Evolutionary conservation across 768 basidiomycete genomes (phyloP), one percentile per base, ranked within the genome.

Genomic region (Lactarius deliciosus): DNA sequence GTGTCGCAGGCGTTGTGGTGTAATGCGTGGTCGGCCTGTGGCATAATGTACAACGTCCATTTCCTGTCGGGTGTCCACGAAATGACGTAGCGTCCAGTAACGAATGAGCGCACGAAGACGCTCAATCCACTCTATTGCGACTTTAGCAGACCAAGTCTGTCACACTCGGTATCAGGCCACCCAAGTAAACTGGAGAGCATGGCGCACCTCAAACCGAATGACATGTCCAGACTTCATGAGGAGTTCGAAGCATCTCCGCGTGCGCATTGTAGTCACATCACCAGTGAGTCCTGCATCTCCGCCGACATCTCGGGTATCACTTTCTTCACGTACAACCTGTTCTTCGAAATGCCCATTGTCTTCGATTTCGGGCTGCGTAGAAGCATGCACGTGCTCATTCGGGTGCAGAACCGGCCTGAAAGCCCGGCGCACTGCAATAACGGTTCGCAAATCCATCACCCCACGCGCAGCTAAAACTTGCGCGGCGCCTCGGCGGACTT

Each of bases 81-180:
- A 83, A 71, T 94, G 90, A 25, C 88, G 83, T 56, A 85, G 81
- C 62, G 83, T 87, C 95, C 95, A 98, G 73, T 94, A 98, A 4
- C 79, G 74, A 47, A 88, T 77, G 40, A 96, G 81, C 32, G 83
- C 83, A 20, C 85, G 84, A 5, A 98, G 82, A 47, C 87, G 83
- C 59, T 85, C 82, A 58, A 97, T 86, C 96, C 96, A 98, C 73
- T 98, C 94, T 59, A 87, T 74, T 0, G 91, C 91, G 55, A 88
- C 81, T 38, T 74, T 78, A 63, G 84, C 79, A 28, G 87, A 87
- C 79, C 89, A 79, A 43, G 87, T 81, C 92, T 95, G 54, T 9
- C n/a, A 68, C 11, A 22, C 63, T 66, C 59, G 63, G 30, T 40
- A 22, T 58, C 16, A 58, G n/a, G n/a, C 45, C 16, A 20, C 25